Base-by-base conservation (phyloP, 1,284 basidiomycete species). In the Testicularia cyperi region DNA sequence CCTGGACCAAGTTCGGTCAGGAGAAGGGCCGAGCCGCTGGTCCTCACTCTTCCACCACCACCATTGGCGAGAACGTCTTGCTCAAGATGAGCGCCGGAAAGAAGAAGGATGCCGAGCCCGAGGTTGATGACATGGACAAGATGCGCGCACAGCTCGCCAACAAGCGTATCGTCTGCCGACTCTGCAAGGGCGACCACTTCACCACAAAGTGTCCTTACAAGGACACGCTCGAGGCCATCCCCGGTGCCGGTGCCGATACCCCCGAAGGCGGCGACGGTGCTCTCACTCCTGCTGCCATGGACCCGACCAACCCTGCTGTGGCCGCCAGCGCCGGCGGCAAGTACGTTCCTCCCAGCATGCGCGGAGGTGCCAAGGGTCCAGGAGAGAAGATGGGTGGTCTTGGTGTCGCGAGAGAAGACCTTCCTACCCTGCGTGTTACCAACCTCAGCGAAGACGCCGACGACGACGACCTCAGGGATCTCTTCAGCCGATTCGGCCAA, bases 131-230 rank as follows among this genome's bases (percentile, higher is more conserved):
- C 23, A 86, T 87, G 75, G 84, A 87, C 63, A 80, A 81, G 41
- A 79, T 88, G 69, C 91, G 90, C 78, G 78, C 78, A 22, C 83
- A 85, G 65, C 83, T 89, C 21, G 84, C 79, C 43, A 77, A 75
- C 55, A 91, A 91, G 77, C 90, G 91, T 73, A 90, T 99, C 60
- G 81, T 84, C 40, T 99, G 94, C 82, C 85, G 95, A 69, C 80
- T 95, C 49, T 98, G 95, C 81, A 91, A 94, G 78, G 94, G 94
- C 46, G 88, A 88, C 67, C 95, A 98, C 80, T 98, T 92, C 79
- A 99, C 95, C 10, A 88, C 92, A 55, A 92, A 92, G 78, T 98
- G 95, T 83, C 95, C 95, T 10, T 95, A 95, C 84, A 95, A 92
- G 79, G 92, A 97, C 68, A 88, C 89, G 16, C 78, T 84, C 31